Base-by-base conservation (phyloP, 345 rosid genomes). In the Moricandia moricandioides region DNA sequence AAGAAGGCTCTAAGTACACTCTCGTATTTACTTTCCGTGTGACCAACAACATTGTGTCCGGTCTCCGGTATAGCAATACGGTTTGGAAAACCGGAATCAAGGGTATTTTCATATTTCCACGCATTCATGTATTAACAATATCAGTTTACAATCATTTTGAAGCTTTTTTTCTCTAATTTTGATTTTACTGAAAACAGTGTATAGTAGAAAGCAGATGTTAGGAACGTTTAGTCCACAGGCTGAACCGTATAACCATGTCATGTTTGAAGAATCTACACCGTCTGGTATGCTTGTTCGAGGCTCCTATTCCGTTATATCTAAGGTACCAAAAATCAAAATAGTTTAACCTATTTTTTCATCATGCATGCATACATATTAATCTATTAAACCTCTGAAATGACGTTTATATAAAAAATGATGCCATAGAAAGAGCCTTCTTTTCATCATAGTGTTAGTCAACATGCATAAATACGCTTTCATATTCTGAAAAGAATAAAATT, bases 201-300 rank as follows among this genome's bases (percentile, higher is more conserved):
- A 93, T 78, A 82, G 85, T 77, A 56, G 87, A 26, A 92, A 92
- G 80, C 91, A 89, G 80, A 93, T 91, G 97, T 71, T 93, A 3
- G 98, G 98, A 82, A 93, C 98, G 63, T 88, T 84, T 63, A 88
- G 98, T 77, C 97, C 98, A 34, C 93, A 93, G 79, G 83, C 86
- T 12, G 98, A 89, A 62, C 82, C 96, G 30, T 93, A 91, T 79
- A 83, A 75, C 1, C 89, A 89, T 62, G 84, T 83, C 74, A 81
- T 93, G 82, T 87, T 86, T 7, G 96, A 93, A 76, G 98, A 93
- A 55, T 82, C 88, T 1, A 88, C 97, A 24, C 98, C 98, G 13
- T 89, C 97, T 76, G 98, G 93, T 52, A 75, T 91, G 1, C 89
- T 91, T 65, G 92, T 89, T 58, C 85, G 96, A 84, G 98, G 97